A percentile compares a stretch with the other conserved stretches of the same genome.
Evolutionary conservation across 768 basidiomycete species (phyloP).

Genomic region (Suillus sp.): DNA sequence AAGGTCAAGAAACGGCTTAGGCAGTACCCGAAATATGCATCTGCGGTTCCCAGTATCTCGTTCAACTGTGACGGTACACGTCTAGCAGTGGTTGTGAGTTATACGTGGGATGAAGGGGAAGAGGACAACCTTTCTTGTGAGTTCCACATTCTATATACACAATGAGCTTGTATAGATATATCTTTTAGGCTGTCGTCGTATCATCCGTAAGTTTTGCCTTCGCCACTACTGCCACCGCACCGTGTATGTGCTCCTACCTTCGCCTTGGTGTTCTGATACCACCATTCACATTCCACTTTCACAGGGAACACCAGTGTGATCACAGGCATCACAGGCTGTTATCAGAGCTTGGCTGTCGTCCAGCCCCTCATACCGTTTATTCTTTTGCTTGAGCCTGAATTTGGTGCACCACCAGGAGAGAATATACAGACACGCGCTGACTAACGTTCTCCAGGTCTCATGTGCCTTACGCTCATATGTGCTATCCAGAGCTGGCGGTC

Average conservation of each 20-base stretch:
- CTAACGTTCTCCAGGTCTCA: not conserved
- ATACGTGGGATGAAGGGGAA: slow-evolving; percentile 90
- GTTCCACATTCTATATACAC: not conserved
- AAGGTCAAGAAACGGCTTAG: slow-evolving; percentile 93
- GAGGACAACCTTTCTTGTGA: slow-evolving; percentile 36
- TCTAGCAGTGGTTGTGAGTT: slow-evolving; percentile 82
- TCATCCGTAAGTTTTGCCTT: not conserved
- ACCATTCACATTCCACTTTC: not conserved
- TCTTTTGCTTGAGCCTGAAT: not conserved
- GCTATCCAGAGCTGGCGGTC: not conserved
- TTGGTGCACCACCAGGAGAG: not conserved
- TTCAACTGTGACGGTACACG: slow-evolving; percentile 85
- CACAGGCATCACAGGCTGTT: slow-evolving; percentile 1
- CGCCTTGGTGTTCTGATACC: not conserved
- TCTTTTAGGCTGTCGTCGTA: not conserved
- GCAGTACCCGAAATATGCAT: slow-evolving; percentile 80
- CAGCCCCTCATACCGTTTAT: not conserved
- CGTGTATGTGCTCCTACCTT: not conserved
- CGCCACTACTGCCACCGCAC: slow-evolving; percentile 1
- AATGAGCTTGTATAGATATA: not conserved
- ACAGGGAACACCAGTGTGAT: not conserved
- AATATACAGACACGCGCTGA: not conserved
- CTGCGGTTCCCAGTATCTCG: slow-evolving; percentile 74
- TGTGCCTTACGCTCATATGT: not conserved
- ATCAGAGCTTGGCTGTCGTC: not conserved